These are phyloP conservation scores for Paracamarosporium sp. DNA, from an alignment of 2,329 filamentous ascomycete species.

Conservation along the genomic window DNA sequence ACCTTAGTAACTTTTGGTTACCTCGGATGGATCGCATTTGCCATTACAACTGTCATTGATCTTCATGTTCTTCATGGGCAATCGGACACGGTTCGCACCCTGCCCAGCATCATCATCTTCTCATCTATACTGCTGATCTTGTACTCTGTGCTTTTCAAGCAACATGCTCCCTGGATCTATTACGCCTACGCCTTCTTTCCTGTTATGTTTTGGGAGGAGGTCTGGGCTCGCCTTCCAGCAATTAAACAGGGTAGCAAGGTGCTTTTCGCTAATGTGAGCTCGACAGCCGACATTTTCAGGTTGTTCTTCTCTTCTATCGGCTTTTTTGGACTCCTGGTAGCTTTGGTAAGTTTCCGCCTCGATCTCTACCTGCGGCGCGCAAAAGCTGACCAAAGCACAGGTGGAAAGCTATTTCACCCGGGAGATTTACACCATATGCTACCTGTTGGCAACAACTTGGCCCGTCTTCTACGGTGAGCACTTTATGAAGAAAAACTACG, in stretches of 20 bases:
- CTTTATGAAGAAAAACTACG: constrained; percentile 72
- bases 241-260: constrained; percentile 70
- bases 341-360: constrained; percentile 58
- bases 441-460: constrained; percentile 78
- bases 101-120: constrained; percentile 69
- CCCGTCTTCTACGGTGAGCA: constrained; percentile 74
- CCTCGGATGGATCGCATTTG: constrained; percentile 93
- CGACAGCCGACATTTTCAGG: constrained; percentile 62
- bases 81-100: constrained; percentile 68
- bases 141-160: constrained; percentile 80
- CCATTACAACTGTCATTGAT: constrained; percentile 86
- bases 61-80: constrained; percentile 81
- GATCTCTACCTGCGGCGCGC: not conserved
- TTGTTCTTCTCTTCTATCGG: constrained; percentile 69
- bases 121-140: constrained; percentile 76
- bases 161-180: constrained; percentile 81
- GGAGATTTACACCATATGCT: constrained; percentile 83
- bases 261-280: constrained; percentile 73
- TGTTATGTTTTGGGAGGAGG: constrained; percentile 95
- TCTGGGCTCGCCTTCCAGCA: constrained; percentile 78
- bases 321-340: constrained; percentile 79
- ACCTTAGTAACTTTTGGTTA: constrained; percentile 90
- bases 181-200: constrained; percentile 94
- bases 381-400: constrained; percentile 51
- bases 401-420: constrained; percentile 92